Conservation (phyloP, 306 rosid species). For the Boehmeria nivea region DNA sequence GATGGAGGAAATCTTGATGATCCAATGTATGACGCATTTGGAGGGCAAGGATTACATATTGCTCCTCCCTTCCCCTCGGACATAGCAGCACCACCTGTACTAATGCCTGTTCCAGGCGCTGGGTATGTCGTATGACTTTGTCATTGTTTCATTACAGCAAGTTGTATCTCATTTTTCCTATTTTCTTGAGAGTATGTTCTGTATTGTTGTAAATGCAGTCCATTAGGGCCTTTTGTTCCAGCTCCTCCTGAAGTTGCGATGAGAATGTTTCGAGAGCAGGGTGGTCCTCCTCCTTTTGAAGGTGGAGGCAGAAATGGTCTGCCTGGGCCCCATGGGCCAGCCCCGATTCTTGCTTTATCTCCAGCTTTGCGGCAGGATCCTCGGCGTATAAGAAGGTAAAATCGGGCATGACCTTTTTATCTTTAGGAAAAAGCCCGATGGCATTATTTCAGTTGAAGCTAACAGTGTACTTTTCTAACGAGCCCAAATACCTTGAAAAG, state of each 20-base stretch:
- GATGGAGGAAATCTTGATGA: slow-evolving; percentile 81
- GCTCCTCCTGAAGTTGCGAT: slow-evolving; percentile 99
- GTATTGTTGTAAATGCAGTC: slow-evolving; percentile 41
- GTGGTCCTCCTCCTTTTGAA: slow-evolving; percentile 86
- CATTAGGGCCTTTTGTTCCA: slow-evolving; percentile 98
- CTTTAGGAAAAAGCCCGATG: not conserved
- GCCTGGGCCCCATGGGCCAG: slow-evolving; percentile 73
- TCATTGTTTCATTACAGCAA: slow-evolving; percentile 2
- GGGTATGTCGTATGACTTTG: slow-evolving; percentile 57
- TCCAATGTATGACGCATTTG: slow-evolving; percentile 70
- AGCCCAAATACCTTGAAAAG: too few species aligned
- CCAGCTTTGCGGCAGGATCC: slow-evolving; percentile 86
- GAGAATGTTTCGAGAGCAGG: slow-evolving; percentile 97
- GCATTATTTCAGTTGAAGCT: not conserved
- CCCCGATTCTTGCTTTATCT: slow-evolving; percentile 74
- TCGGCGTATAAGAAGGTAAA: slow-evolving; percentile 83
- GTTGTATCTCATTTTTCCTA: not conserved
- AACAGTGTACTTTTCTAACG: too few species aligned
- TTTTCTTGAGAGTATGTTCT: not conserved
- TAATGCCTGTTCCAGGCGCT: slow-evolving; percentile 99
- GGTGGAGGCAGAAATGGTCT: slow-evolving; percentile 63
- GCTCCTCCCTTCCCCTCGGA: slow-evolving; percentile 75
- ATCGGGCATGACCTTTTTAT: slow-evolving; percentile 4
- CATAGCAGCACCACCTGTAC: slow-evolving; percentile 79
- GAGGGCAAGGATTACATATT: slow-evolving; percentile 55